A percentile compares a stretch with the other conserved stretches of the same genome.
phyloP scores from a whole-genome alignment of 2,329 filamentous ascomycete genomes.

The Parafenestella ontariensis region DNA sequence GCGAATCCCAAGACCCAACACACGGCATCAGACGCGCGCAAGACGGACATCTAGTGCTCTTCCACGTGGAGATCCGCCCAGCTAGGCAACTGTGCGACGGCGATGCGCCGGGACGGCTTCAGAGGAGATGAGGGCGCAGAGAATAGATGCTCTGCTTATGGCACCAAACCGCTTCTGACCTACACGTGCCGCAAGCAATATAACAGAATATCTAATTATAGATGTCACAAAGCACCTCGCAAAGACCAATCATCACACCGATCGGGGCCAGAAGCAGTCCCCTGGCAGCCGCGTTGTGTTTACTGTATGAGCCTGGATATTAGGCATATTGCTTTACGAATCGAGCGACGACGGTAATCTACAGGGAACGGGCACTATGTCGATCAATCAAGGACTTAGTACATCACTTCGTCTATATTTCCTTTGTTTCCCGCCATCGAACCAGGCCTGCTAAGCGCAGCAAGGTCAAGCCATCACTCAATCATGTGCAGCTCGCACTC shows the following conservation, averaged over 20 bases:
- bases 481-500: slow-evolving; percentile 44
- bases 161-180: slow-evolving; percentile 31
- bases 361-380: slow-evolving; percentile 27
- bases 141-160: slow-evolving; percentile 30
- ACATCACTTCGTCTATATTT: slow-evolving; percentile 6
- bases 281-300: too few species aligned
- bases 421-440: slow-evolving; percentile 21
- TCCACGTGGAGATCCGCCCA: slow-evolving; percentile 46
- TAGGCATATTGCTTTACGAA: slow-evolving; percentile 20
- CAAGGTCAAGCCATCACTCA: slow-evolving; percentile 22
- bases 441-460: slow-evolving; percentile 35
- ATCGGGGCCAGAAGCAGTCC: slow-evolving; percentile 36
- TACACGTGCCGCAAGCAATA: slow-evolving; percentile 49
- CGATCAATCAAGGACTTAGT: slow-evolving; percentile 16
- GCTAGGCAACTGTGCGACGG: slow-evolving; percentile 29
- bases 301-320: slow-evolving; percentile 1
- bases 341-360: slow-evolving; percentile 20
- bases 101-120: slow-evolving; percentile 31
- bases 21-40: slow-evolving; percentile 30
- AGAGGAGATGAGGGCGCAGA: slow-evolving; percentile 31
- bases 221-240: slow-evolving; percentile 21
- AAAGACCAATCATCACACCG: slow-evolving; percentile 22
- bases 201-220: slow-evolving; percentile 40
- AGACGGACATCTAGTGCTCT: slow-evolving; percentile 21
- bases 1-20: slow-evolving; percentile 4